Evolutionary conservation across 441 rosid genomes (phyloP), one percentile per base, ranked within the genome.

Genomic region (Biscutella laevigata): DNA sequence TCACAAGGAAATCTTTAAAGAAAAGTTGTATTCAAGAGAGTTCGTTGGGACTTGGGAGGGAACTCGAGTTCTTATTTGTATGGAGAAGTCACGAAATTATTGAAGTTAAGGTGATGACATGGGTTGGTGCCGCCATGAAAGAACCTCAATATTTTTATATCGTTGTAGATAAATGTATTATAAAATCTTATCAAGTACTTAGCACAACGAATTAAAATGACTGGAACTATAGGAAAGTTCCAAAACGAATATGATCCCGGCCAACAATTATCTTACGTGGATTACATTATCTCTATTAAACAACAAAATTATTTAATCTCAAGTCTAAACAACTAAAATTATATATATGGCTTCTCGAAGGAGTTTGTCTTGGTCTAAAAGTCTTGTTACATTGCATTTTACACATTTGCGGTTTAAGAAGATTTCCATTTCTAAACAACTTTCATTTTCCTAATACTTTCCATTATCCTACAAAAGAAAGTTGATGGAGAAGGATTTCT

Each of bases 181-280:
- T 5, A 35, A 21, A 20, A n/a, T 25, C 17, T 38, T 38, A 28
- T n/a, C 11, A 20, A 32, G 7, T 0, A 17, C 9, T 16, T 10
- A 30, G 9, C 16, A 41, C 64, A 30, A 50, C 54, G 40, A 50
- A 64, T 57, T 35, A 64, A 64, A 35, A 10, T 57, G 69, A 64
- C 69, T 33, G 64, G 24, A 57, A 28, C 47, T 34, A 4, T 50
- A 42, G 0, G 59, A 57, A 64, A 28, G 69, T 57, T 57, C 64
- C 10, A 64, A 64, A 15, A n/a, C 41, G 24, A 63, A 48, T 8
- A 39, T 55, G 62, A 63, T 55, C 62, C 57, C n/a, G n/a, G n/a
- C n/a, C n/a, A 38, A 46, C 30, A n/a, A 0, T 38, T 16, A 24
- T 24, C 27, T 45, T 44, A 29, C 61, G 40, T 53, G 38, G 38